Percentiles rank a stretch among this genome's conserved stretches.
phyloP scores from a whole-genome alignment of 257 asterid species.

The Solanum okadae region DNA sequence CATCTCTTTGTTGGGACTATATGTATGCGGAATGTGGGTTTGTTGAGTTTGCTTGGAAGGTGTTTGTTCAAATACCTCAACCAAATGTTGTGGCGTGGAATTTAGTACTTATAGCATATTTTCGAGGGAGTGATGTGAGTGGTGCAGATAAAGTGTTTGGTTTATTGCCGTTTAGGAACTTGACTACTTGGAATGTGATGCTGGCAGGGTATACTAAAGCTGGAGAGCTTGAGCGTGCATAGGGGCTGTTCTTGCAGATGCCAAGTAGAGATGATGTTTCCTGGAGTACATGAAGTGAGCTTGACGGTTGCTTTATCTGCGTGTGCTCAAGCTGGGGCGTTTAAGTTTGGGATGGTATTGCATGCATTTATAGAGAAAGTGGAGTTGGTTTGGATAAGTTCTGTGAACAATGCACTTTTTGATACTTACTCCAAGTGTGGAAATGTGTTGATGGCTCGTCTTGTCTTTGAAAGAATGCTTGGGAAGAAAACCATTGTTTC shows the following conservation, averaged over 20 bases:
- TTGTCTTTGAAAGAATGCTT: constrained; percentile 53
- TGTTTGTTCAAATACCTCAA: constrained; percentile 67
- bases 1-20: constrained; percentile 71
- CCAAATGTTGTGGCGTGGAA: constrained; percentile 82
- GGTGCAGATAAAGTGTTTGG: constrained; percentile 50
- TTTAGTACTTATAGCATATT: constrained; percentile 53
- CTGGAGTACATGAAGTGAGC: constrained; percentile 86
- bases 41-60: constrained; percentile 20
- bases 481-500: constrained; percentile 52
- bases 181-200: constrained; percentile 69
- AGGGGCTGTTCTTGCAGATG: constrained; percentile 47
- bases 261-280: constrained; percentile 54
- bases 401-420: constrained; percentile 66
- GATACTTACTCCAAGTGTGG: constrained; percentile 83
- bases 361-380: constrained; percentile 62
- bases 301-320: constrained; percentile 72
- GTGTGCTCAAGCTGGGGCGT: constrained; percentile 70
- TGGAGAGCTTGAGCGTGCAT: constrained; percentile 49
- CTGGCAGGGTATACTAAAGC: constrained; percentile 58
- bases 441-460: constrained; percentile 54
- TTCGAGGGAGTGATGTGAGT: constrained; percentile 38
- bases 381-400: constrained; percentile 51
- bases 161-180: constrained; percentile 47
- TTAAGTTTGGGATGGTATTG: constrained; percentile 46
- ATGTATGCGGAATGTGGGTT: constrained; percentile 74